Conservation (phyloP, 352 stramenopile species). For the Labyrinthula sp. region DNA sequence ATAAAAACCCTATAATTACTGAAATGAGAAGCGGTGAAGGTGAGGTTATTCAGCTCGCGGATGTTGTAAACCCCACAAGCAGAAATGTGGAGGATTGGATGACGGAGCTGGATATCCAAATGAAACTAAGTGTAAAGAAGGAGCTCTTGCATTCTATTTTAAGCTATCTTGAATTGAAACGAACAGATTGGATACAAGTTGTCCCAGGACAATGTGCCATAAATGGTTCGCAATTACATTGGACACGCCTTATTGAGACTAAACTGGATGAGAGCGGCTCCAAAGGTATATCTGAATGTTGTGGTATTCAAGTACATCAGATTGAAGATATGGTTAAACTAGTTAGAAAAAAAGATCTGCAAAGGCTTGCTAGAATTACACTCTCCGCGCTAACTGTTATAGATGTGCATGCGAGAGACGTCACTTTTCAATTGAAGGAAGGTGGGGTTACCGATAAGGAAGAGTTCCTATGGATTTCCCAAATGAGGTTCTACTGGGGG, state of each 20-base stretch:
- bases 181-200: constrained; percentile 80
- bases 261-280: constrained; percentile 50
- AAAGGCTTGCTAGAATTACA: constrained; percentile 64
- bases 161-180: constrained; percentile 61
- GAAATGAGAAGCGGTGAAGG: constrained; percentile 64
- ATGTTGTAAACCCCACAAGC: constrained; percentile 58
- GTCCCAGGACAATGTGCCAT: constrained; percentile 71
- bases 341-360: constrained; percentile 49
- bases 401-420: constrained; percentile 74
- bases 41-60: constrained; percentile 58
- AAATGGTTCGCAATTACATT: constrained; percentile 79
- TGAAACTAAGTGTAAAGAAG: constrained; percentile 64
- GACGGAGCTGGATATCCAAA: constrained; percentile 67
- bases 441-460: constrained; percentile 57
- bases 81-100: constrained; percentile 89
- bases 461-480: constrained; percentile 73
- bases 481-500: constrained; percentile 81
- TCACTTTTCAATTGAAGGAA: constrained; percentile 57
- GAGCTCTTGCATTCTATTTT: constrained; percentile 67
- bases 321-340: constrained; percentile 82
- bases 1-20: constrained; percentile 65
- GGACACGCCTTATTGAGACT: constrained; percentile 74
- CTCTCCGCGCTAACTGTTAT: constrained; percentile 75
- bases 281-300: constrained; percentile 63
- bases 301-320: constrained; percentile 60